phyloP scores from a whole-genome alignment of 2,329 filamentous ascomycete species.

The Hypoxylon sp. region DNA sequence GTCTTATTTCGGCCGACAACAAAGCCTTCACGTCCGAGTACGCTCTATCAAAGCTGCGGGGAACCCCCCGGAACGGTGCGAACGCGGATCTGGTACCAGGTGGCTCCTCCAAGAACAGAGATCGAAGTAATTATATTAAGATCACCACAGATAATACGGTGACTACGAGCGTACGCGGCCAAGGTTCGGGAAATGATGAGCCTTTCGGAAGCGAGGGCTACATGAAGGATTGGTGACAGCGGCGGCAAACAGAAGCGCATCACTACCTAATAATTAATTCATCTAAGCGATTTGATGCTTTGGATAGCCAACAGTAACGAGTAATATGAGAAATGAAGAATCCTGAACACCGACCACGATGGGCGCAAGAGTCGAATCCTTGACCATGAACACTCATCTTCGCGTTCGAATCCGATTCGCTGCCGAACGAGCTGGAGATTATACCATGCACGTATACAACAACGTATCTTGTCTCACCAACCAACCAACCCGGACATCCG shows the following conservation, averaged over 20 bases:
- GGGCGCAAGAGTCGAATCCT: background rate
- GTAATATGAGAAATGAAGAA: slow-evolving; percentile 3
- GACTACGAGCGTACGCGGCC: slow-evolving; percentile 21
- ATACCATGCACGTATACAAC: background rate
- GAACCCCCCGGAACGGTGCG: slow-evolving; percentile 22
- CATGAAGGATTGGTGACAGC: slow-evolving; percentile 39
- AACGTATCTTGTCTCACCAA: background rate
- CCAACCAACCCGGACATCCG: background rate
- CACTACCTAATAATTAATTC: slow-evolving; percentile 3
- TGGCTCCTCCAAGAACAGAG: slow-evolving; percentile 32
- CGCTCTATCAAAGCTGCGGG: slow-evolving; percentile 34
- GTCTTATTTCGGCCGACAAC: slow-evolving; percentile 42
- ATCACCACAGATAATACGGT: slow-evolving; percentile 43
- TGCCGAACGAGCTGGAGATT: background rate
- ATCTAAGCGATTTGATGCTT: slow-evolving; percentile 6
- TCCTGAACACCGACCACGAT: background rate
- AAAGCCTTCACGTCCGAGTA: slow-evolving; percentile 37
- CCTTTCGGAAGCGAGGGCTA: slow-evolving; percentile 34
- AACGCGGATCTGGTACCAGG: slow-evolving; percentile 31
- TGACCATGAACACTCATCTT: background rate
- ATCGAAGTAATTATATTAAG: slow-evolving; percentile 42
- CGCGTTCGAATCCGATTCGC: background rate
- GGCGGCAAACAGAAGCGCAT: background rate
- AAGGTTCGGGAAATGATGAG: slow-evolving; percentile 3
- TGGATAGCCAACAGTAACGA: background rate